phyloP scores from a whole-genome alignment of 306 rosid species.

The Fagus crenata region DNA sequence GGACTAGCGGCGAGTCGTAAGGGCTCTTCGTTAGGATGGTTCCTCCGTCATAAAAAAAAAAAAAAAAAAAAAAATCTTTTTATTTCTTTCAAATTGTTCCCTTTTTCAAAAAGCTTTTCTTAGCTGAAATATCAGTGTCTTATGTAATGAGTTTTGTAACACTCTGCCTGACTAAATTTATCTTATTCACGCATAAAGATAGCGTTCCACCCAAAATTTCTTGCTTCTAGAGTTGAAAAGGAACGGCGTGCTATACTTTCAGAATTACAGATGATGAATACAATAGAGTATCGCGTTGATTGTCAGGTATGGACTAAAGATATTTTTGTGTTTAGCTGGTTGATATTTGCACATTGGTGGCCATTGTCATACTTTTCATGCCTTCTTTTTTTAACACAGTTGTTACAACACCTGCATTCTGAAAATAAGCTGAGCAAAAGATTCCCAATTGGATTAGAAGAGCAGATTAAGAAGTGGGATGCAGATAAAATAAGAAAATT shows the following conservation, averaged over 20 bases:
- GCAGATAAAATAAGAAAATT: constrained; percentile 94
- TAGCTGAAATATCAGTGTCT: neutral
- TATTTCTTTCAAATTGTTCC: neutral
- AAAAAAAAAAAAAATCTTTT: no score
- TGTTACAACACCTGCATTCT: constrained; percentile 94
- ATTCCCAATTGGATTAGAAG: constrained; percentile 98
- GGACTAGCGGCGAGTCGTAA: no score
- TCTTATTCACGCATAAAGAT: constrained; percentile 60
- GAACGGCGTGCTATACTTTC: constrained; percentile 98
- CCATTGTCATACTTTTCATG: constrained; percentile 23
- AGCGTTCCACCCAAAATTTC: constrained; percentile 95
- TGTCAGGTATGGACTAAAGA: constrained; percentile 69
- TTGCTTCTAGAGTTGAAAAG: constrained; percentile 93
- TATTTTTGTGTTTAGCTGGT: constrained; percentile 23
- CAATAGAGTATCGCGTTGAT: constrained; percentile 96
- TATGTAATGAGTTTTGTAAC: neutral
- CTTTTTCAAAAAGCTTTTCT: constrained; percentile 4
- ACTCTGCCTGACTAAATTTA: constrained; percentile 10
- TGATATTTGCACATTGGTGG: constrained; percentile 28
- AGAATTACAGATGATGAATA: constrained; percentile 98
- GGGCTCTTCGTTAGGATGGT: no score
- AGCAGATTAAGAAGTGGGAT: constrained; percentile 98
- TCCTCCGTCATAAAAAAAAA: no score
- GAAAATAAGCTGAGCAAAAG: constrained; percentile 98
- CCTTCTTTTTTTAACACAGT: constrained; percentile 50